Evolutionary conservation across 2,329 filamentous ascomycete species (phyloP), one percentile per base, ranked within the genome.

Genomic region (Grosmannia serpens): DNA sequence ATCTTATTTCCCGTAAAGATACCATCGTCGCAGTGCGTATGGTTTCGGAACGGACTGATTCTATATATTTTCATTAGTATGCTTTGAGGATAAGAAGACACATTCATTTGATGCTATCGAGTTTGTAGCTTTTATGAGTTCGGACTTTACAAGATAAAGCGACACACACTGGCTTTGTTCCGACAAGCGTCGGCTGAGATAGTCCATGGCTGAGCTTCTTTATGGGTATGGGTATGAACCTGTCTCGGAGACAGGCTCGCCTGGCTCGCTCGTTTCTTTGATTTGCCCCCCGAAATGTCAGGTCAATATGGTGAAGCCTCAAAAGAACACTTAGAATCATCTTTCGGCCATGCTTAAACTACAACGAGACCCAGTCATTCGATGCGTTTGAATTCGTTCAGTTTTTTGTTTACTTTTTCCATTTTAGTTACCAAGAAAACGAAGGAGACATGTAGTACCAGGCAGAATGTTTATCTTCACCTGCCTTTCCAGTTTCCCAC

Each of bases 381-480:
- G 4, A 49, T 15, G 4, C 6, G 6, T 31, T 15, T 4, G 6
- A 35, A 4, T 3, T 35, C n/a, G 4, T 53, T 9, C 13, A 20
- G 20, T 11, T 9, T 31, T 33, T n/a, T 29, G 3, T 3, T 53
- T 53, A 24, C 55, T 59, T 56, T 59, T 47, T 33, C 41, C 31
- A 46, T 47, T 49, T 57, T 58, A 59, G 55, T 59, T 55, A 56
- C 55, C 38, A 50, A 55, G 53, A 56, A 52, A 51, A 44, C 13
- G 27, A 13, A 27, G 5, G 26, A 59, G 35, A 50, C 52, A 54
- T 44, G 41, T 33, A 51, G 33, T 47, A 55, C 6, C 54, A 33
- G 53, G 53, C 4, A 33, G 17, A 46, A 17, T 2, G 13, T 31
- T 44, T 15, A n/a, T 17, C 38, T 41, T 27, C 15, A 26, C 53